Conservation (phyloP, 805 yeast species). For the Candida sithepensis region DNA sequence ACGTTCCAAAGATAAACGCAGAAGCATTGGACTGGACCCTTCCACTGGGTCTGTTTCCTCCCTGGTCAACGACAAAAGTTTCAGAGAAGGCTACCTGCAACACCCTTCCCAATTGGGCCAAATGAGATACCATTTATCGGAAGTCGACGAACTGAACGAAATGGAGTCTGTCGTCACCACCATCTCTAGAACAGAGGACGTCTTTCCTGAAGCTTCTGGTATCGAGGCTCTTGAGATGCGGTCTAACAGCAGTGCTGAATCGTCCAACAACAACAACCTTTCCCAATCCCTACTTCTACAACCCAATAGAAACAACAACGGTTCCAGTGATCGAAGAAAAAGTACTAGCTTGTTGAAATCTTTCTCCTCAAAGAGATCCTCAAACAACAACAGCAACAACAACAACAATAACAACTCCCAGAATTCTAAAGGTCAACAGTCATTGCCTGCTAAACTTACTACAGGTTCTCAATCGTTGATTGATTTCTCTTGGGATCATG, state of each 20-base stretch:
- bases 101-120: background rate
- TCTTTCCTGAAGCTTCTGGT: slow-evolving; percentile 1
- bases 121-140: slow-evolving; percentile 6
- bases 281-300: too few relatives aligned
- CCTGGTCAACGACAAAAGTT: slow-evolving; percentile 1
- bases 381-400: too few relatives aligned
- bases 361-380: slow-evolving; percentile 15
- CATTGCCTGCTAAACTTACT: background rate
- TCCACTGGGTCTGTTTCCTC: slow-evolving; percentile 6
- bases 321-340: slow-evolving; percentile 5
- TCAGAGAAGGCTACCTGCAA: background rate
- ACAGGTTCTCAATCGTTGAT: slow-evolving; percentile 17
- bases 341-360: slow-evolving; percentile 16
- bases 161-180: slow-evolving; percentile 1
- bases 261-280: too few relatives aligned
- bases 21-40: slow-evolving; percentile 10
- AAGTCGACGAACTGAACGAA: slow-evolving; percentile 8
- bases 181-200: background rate
- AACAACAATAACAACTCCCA: too few relatives aligned
- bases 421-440: too few relatives aligned
- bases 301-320: too few relatives aligned
- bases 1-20: slow-evolving; percentile 24
- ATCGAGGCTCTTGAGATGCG: slow-evolving; percentile 2
- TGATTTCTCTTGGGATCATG: slow-evolving; percentile 31
- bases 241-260: background rate